phyloP scores from a whole-genome alignment of 2,329 filamentous ascomycete genomes.

The Trichoderma guizhouense region DNA sequence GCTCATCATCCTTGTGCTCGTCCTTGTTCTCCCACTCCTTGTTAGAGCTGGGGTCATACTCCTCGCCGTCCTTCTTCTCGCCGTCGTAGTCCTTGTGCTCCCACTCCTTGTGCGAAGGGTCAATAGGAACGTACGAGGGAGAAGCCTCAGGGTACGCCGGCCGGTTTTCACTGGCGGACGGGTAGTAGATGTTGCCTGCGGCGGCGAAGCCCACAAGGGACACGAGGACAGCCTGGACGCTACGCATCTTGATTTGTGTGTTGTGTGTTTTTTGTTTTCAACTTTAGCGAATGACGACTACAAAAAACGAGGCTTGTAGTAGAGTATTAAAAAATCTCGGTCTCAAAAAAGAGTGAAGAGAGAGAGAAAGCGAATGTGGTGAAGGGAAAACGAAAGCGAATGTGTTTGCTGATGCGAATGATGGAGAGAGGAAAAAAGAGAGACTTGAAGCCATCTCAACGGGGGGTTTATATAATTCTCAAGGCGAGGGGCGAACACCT shows the following conservation, averaged over 20 bases:
- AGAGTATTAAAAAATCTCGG: neutral
- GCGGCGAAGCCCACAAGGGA: slow-evolving; percentile 24
- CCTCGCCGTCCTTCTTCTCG: neutral
- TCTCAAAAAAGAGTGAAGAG: neutral
- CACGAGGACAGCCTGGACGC: slow-evolving; percentile 29
- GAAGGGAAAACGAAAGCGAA: slow-evolving; percentile 5
- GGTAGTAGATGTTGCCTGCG: slow-evolving; percentile 19
- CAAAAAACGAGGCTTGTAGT: neutral
- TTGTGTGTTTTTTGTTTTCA: neutral
- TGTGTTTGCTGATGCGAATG: neutral
- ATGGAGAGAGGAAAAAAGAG: neutral
- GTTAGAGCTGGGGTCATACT: too few relatives aligned
- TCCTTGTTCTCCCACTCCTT: neutral
- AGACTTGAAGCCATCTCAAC: neutral
- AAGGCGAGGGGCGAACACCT: neutral
- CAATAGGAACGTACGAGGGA: neutral
- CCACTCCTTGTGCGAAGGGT: neutral
- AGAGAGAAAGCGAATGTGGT: neutral
- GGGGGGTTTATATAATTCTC: slow-evolving; percentile 3
- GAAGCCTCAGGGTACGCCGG: neutral
- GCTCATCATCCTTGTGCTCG: neutral
- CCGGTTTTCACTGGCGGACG: neutral
- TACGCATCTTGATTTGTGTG: slow-evolving; percentile 17
- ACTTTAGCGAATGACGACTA: neutral
- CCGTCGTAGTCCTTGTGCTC: neutral